Conservation (phyloP, 306 rosid species). For the Casuarina equisetifolia region DNA sequence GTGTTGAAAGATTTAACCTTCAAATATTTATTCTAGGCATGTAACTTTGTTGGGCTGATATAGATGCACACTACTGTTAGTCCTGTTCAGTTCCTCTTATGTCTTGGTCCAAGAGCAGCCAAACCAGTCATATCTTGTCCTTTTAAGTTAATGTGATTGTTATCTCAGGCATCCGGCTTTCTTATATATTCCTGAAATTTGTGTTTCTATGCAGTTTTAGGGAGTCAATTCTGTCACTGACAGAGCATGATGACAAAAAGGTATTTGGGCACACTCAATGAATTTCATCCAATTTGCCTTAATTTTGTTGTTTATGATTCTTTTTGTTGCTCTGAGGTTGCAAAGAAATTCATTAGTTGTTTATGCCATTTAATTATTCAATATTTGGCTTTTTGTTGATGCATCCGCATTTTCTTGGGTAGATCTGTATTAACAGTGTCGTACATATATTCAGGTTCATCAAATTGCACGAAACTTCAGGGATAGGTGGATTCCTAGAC, state of each 20-base stretch:
- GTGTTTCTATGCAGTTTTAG: slow-evolving; percentile 72
- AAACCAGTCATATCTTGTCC: slow-evolving; percentile 3
- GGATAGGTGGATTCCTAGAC: slow-evolving; percentile 85
- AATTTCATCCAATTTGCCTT: not conserved
- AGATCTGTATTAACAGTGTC: slow-evolving; percentile 14
- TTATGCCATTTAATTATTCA: not conserved
- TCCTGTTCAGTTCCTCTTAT: not conserved
- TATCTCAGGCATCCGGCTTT: slow-evolving; percentile 10
- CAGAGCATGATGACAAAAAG: slow-evolving; percentile 98
- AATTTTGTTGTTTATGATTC: not conserved
- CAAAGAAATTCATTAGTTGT: slow-evolving; percentile 3
- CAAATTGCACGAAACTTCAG: slow-evolving; percentile 96
- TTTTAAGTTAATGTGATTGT: slow-evolving; percentile 16
- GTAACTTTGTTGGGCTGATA: no score
- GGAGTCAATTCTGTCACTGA: slow-evolving; percentile 84
- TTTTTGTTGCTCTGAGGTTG: not conserved
- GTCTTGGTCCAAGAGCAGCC: slow-evolving; percentile 9
- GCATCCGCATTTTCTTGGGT: slow-evolving; percentile 9
- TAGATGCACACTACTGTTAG: not conserved
- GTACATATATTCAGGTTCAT: slow-evolving; percentile 70
- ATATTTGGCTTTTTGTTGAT: not conserved
- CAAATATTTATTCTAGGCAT: not conserved
- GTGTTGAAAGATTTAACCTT: not conserved
- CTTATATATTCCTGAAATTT: slow-evolving; percentile 30
- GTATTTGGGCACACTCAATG: slow-evolving; percentile 35